A percentile compares a stretch with the other conserved stretches of the same genome.
Conservation (phyloP, 2,329 filamentous ascomycete species). For the Trichoderma sp. region DNA sequence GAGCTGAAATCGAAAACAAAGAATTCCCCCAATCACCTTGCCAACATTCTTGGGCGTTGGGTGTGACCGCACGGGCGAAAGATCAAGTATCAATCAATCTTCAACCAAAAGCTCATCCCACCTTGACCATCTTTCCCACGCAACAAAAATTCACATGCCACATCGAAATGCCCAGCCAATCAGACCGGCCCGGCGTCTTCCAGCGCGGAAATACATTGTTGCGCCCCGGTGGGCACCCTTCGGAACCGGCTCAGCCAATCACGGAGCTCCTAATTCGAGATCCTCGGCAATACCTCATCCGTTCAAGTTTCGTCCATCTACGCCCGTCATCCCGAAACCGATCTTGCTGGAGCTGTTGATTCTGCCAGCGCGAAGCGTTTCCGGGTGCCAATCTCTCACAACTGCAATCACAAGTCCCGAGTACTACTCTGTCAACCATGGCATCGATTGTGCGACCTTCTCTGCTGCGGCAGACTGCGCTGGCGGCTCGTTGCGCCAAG, state of each 20-base stretch:
- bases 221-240: slow-evolving; percentile 27
- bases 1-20: neutral
- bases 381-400: neutral
- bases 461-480: slow-evolving; percentile 55
- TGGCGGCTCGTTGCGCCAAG: slow-evolving; percentile 37
- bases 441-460: slow-evolving; percentile 58
- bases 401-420: neutral
- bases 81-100: neutral
- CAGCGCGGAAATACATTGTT: slow-evolving; percentile 32
- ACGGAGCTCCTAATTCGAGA: slow-evolving; percentile 24
- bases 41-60: neutral
- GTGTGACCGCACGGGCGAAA: neutral
- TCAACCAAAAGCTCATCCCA: slow-evolving; percentile 18
- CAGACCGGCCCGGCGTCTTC: slow-evolving; percentile 21
- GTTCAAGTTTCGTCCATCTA: slow-evolving; percentile 11
- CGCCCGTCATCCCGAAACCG: slow-evolving; percentile 13
- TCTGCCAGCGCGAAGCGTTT: slow-evolving; percentile 9
- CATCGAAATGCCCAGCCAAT: slow-evolving; percentile 32
- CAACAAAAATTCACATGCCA: slow-evolving; percentile 33
- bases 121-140: slow-evolving; percentile 1
- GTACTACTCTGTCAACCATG: slow-evolving; percentile 41
- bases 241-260: slow-evolving; percentile 23
- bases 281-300: slow-evolving; percentile 24
- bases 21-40: neutral
- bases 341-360: slow-evolving; percentile 3